Conservation (phyloP, 495 filamentous ascomycete genomes). For the Cercophora newfieldiana region DNA sequence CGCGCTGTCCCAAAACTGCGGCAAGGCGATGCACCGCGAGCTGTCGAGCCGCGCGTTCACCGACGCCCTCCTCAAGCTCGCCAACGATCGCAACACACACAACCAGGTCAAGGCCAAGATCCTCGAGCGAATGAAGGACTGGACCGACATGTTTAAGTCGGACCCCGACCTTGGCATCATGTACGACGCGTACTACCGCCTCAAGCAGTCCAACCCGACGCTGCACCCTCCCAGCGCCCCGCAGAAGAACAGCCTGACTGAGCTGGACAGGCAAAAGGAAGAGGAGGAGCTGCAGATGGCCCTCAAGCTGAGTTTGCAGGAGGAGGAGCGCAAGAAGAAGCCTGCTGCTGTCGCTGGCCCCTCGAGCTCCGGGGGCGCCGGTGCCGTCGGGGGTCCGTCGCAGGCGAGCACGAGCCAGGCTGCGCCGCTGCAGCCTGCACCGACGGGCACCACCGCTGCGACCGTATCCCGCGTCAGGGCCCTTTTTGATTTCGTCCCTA, state of each 20-base stretch:
- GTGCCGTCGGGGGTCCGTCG: conserved; percentile 20
- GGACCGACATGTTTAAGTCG: conserved; percentile 89
- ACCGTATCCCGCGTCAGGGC: conserved; percentile 94
- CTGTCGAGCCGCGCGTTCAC: conserved; percentile 93
- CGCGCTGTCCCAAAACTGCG: conserved; percentile 93
- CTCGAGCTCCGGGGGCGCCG: conserved; percentile 31
- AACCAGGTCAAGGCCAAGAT: conserved; percentile 97
- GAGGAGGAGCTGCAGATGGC: conserved; percentile 98
- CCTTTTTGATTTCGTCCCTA: conserved; percentile 90
- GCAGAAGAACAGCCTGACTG: conserved; percentile 85
- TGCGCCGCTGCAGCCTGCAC: conserved; percentile 42
- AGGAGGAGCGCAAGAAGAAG: conserved; percentile 60
- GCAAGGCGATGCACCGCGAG: conserved; percentile 86
- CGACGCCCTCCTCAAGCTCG: conserved; percentile 86
- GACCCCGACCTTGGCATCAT: conserved; percentile 96
- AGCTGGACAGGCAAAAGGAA: conserved; percentile 88
- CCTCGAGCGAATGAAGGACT: conserved; percentile 92
- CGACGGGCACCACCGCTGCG: conserved; percentile 80
- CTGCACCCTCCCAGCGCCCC: conserved; percentile 91
- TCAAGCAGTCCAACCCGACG: conserved; percentile 85
- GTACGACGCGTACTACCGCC: conserved; percentile 88
- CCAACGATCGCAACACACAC: conserved; percentile 92
- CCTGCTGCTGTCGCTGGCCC: conserved; percentile 35
- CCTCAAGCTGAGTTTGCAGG: conserved; percentile 85
- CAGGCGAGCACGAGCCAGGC: conserved; percentile 28